Conservation (phyloP, 225 moss, liverwort and hornwort genomes). For the Thuidium tamariscinum region DNA sequence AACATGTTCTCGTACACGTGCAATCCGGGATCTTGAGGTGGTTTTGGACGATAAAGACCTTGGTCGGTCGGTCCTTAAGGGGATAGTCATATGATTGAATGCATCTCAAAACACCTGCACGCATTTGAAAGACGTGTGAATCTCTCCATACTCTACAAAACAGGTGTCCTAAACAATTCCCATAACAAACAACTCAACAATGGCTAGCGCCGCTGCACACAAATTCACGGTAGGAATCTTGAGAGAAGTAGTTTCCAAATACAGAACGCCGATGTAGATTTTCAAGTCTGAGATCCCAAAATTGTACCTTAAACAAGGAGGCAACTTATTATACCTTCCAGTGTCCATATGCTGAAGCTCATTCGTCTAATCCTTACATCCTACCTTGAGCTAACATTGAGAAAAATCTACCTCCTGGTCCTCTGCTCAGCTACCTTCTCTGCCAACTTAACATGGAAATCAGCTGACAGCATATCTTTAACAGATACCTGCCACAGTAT, state of each 20-base stretch:
- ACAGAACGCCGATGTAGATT: not conserved
- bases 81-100: not conserved
- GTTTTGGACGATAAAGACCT: not conserved
- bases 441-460: slow-evolving; percentile 58
- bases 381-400: not conserved
- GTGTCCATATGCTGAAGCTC: not conserved
- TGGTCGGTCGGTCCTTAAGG: not conserved
- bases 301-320: not conserved
- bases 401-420: slow-evolving; percentile 22
- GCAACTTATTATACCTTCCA: not conserved
- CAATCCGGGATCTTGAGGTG: not conserved
- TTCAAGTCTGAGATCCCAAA: not conserved
- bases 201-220: not conserved
- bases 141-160: not conserved
- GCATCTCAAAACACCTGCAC: not conserved
- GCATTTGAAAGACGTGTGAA: not conserved
- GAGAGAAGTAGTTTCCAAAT: not conserved
- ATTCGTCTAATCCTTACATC: not conserved
- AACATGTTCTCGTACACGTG: not conserved
- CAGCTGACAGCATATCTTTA: slow-evolving; percentile 56
- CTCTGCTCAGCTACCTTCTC: slow-evolving; percentile 70
- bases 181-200: not conserved
- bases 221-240: not conserved
- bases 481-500: slow-evolving; percentile 39
- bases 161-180: not conserved